Conservation (phyloP, 306 rosid genomes). For the Begonia loranthoides region DNA sequence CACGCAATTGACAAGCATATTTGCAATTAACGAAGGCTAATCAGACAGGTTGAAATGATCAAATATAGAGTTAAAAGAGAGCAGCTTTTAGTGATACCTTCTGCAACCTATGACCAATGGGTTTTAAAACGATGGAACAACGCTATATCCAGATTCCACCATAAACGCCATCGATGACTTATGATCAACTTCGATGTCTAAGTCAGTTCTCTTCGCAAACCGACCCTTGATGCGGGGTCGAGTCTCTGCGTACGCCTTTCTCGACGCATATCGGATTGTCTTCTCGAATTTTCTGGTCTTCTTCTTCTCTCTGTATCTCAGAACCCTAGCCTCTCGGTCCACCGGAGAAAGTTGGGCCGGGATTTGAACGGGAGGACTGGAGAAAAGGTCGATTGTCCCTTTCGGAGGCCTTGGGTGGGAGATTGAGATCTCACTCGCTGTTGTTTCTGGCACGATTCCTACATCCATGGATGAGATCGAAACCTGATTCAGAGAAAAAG, state of each 20-base stretch:
- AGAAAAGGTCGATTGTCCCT: constrained; percentile 76
- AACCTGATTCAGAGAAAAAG: constrained; percentile 25
- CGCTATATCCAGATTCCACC: constrained; percentile 58
- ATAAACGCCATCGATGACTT: constrained; percentile 56
- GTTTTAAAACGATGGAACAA: constrained; percentile 70
- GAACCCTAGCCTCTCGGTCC: constrained; percentile 89
- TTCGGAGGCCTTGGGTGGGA: constrained; percentile 52
- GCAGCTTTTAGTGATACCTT: no score
- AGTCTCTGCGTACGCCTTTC: constrained; percentile 96
- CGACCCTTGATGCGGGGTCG: constrained; percentile 91
- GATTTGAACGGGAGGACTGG: constrained; percentile 43
- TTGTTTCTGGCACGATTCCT: constrained; percentile 77
- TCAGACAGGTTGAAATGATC: no score
- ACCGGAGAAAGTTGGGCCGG: constrained; percentile 51
- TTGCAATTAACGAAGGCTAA: no score
- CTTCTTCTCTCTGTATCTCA: constrained; percentile 83
- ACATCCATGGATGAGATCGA: constrained; percentile 78
- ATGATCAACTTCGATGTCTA: constrained; percentile 64
- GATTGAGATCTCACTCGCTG: constrained; percentile 44
- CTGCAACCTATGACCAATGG: background rate
- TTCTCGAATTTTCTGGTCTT: constrained; percentile 87
- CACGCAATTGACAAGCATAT: no score
- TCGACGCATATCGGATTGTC: constrained; percentile 84
- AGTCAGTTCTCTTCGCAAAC: constrained; percentile 62
- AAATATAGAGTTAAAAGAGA: no score